These are phyloP conservation scores for Trichoderma breve DNA, from an alignment of 2,329 filamentous ascomycete species.

Conservation along the genomic window DNA sequence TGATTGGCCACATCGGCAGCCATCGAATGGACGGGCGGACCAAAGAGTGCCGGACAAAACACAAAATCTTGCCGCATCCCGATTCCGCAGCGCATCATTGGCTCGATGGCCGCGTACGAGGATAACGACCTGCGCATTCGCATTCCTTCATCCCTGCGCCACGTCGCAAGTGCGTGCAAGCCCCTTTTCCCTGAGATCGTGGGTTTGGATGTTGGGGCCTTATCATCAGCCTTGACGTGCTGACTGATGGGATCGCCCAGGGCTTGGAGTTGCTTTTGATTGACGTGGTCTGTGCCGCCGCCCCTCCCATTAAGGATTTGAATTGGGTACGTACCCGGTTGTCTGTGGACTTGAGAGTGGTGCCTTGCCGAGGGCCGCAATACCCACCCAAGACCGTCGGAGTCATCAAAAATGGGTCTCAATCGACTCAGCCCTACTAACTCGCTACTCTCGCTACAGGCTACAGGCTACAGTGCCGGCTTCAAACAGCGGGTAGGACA, in stretches of 20 bases:
- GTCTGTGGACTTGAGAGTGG: not conserved
- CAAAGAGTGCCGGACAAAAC: not conserved
- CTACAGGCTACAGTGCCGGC: not conserved
- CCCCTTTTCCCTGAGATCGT: not conserved
- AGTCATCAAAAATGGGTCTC: slow-evolving; percentile 1
- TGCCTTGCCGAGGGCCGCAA: not conserved
- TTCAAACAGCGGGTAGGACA: not conserved
- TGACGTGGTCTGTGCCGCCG: slow-evolving; percentile 13
- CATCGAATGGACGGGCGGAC: not conserved
- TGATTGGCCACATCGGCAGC: not conserved
- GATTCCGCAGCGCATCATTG: not conserved
- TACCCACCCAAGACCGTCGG: not conserved
- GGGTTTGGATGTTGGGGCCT: not conserved
- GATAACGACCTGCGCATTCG: not conserved
- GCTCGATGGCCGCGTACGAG: not conserved
- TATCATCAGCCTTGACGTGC: not conserved
- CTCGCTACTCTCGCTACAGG: not conserved
- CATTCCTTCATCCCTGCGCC: slow-evolving; percentile 9
- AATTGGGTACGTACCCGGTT: not conserved
- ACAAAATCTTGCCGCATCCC: not conserved
- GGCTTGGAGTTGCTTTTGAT: not conserved
- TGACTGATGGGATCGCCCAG: slow-evolving; percentile 5
- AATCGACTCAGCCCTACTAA: slow-evolving; percentile 15
- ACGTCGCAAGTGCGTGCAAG: not conserved
- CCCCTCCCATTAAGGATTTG: slow-evolving; percentile 9